Evolutionary conservation across 345 rosid genomes (phyloP), one percentile per base, ranked within the genome.

Genomic region (Mercurialis annua): DNA sequence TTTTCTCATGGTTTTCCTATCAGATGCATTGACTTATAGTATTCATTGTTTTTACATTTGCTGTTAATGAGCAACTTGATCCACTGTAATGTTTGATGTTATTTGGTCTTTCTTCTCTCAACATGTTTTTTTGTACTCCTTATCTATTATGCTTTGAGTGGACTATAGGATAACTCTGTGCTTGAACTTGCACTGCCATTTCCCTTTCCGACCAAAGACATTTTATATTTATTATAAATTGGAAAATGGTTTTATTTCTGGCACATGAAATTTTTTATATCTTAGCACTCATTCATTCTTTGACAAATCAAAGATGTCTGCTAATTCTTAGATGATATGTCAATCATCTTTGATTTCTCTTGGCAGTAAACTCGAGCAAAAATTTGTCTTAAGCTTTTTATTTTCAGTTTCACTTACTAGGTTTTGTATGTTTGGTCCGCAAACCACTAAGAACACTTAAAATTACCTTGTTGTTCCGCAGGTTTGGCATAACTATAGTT

Each of bases 401-500:
- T 33, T 48, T 53, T 30, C 38, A 63, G 36, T 24, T 8, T 38
- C 43, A 33, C 12, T 47, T 38, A 64, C 12, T 27, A 15, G 42
- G 33, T 44, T 1, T 36, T 31, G 50, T 46, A 15, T 57, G 46
- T 60, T 51, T 47, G 26, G 56, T 70, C 26, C 59, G 15, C 53
- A 40, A 62, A 49, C 20, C 27, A 62, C 34, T 38, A 36, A 30
- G 59, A 38, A 63, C 10, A 51, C 75, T 31, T 67, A 47, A 42
- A 52, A 56, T 55, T 77, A 51, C 11, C 46, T 42, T 75, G 29
- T 52, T 33, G 33, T 52, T 64, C 68, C 70, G 68, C 63, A 94
- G 99, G 99, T 94, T 21, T 94, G 99, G 96, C 99, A 94, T 81
- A 94, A 94, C 75, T 94, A 94, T 72, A 91, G 97, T 83, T 94